Conservation (phyloP, 2,329 filamentous ascomycete species). For the Trichoderma gracile region DNA sequence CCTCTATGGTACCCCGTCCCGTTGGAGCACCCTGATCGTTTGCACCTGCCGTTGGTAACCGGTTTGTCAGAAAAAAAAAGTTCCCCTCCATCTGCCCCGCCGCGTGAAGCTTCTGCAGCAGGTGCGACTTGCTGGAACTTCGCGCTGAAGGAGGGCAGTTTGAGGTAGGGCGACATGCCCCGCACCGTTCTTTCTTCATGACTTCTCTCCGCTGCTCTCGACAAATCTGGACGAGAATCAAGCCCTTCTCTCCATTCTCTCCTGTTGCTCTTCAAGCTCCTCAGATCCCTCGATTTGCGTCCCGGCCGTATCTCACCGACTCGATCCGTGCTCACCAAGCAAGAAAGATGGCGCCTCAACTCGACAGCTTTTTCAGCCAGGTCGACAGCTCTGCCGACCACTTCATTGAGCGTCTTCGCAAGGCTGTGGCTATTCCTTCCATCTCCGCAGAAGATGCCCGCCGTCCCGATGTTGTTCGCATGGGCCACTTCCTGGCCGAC, state of each 20-base stretch:
- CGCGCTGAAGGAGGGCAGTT: conserved; percentile 27
- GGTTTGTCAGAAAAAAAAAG: conserved; percentile 24
- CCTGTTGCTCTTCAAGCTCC: conserved; percentile 30
- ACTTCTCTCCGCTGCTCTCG: conserved; percentile 34
- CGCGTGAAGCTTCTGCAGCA: conserved; percentile 24
- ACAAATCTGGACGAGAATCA: conserved; percentile 28
- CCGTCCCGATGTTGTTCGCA: conserved; percentile 89
- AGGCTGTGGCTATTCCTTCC: conserved; percentile 95
- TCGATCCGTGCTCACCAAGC: conserved; percentile 59
- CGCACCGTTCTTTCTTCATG: conserved; percentile 45
- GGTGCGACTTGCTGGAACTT: conserved; percentile 14
- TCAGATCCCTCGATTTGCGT: conserved; percentile 11
- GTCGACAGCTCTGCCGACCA: conserved; percentile 75
- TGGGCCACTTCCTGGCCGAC: conserved; percentile 86
- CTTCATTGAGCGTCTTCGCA: conserved; percentile 87
- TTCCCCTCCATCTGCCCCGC: conserved; percentile 23
- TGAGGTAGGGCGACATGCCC: conserved; percentile 44
- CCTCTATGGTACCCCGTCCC: background rate
- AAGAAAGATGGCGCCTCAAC: conserved; percentile 82
- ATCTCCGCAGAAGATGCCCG: conserved; percentile 88
- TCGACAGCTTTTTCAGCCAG: conserved; percentile 91
- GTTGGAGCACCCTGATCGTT: background rate
- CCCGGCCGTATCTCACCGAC: conserved; percentile 54
- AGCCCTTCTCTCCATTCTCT: conserved; percentile 28
- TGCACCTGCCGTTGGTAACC: conserved; percentile 35